Conservation (phyloP, 2,329 filamentous ascomycete species). For the Microsporum canis region DNA sequence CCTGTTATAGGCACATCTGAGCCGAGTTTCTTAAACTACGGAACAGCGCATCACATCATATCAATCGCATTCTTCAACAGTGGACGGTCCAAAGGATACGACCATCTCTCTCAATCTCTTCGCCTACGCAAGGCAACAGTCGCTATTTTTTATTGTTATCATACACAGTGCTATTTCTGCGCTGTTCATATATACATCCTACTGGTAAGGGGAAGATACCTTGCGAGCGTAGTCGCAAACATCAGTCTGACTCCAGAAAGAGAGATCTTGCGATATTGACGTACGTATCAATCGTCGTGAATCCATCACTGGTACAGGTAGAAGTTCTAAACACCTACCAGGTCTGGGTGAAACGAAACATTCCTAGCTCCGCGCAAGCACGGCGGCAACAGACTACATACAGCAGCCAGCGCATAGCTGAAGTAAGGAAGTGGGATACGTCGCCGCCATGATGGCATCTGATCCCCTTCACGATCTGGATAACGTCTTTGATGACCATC, state of each 20-base stretch:
- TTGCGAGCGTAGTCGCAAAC: background rate
- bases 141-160: background rate
- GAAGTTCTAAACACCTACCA: background rate
- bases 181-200: no score
- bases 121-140: background rate
- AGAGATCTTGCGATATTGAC: background rate
- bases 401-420: background rate
- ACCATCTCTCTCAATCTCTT: background rate
- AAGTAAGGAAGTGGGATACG: background rate
- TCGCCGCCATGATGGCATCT: slow-evolving; percentile 12
- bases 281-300: background rate
- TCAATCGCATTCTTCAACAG: background rate
- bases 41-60: slow-evolving; percentile 2
- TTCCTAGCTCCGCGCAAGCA: background rate
- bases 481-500: slow-evolving; percentile 45
- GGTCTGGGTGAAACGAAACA: background rate
- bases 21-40: background rate
- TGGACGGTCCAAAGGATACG: background rate
- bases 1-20: background rate
- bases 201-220: background rate
- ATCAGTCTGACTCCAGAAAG: background rate
- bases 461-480: slow-evolving; percentile 33
- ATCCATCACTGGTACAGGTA: background rate
- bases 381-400: background rate
- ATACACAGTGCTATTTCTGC: background rate